A percentile compares a stretch with the other conserved stretches of the same genome.
These are phyloP conservation scores for Melanopsichium pennsylvanicum DNA, from an alignment of 1,284 basidiomycete genomes.

Conservation along the genomic window DNA sequence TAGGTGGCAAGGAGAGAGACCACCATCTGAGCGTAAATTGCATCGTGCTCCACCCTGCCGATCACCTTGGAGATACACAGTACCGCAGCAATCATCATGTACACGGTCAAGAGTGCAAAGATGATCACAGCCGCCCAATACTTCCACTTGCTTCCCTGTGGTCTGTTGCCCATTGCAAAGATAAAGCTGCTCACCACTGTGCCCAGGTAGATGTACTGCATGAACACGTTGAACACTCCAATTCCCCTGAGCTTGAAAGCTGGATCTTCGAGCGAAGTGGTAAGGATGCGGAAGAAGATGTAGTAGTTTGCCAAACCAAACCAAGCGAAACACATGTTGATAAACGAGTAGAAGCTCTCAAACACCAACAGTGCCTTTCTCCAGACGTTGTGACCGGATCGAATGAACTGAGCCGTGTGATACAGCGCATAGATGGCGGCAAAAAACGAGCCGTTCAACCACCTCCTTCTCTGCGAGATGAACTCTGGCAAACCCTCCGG, in stretches of 20 bases:
- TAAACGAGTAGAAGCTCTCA: conserved; percentile 85
- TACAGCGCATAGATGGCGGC: conserved; percentile 73
- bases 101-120: conserved; percentile 81
- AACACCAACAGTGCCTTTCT: conserved; percentile 79
- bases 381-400: conserved; percentile 80
- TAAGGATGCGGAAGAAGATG: conserved; percentile 93
- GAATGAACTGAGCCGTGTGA: conserved; percentile 83
- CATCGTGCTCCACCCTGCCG: conserved; percentile 67
- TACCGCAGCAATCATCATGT: conserved; percentile 71
- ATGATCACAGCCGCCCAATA: conserved; percentile 81
- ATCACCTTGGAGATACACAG: conserved; percentile 56
- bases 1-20: conserved; percentile 86
- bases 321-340: conserved; percentile 91
- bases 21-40: conserved; percentile 78
- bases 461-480: conserved; percentile 88
- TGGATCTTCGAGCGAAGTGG: conserved; percentile 81
- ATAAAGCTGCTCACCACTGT: conserved; percentile 87
- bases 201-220: conserved; percentile 84
- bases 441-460: conserved; percentile 90
- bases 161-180: conserved; percentile 96
- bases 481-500: conserved; percentile 93
- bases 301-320: conserved; percentile 90
- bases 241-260: conserved; percentile 77
- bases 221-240: conserved; percentile 78
- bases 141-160: conserved; percentile 86